Evolutionary conservation across 129 eudicot species (phyloP).

Genomic region (Daucus carota): DH1_v3.0 NC_030385.2:45653501-45654000

Average conservation of each 20-base stretch:
- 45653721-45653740: slow-evolving; percentile 52
- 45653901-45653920: background rate
- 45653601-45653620: slow-evolving; percentile 28
- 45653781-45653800: background rate
- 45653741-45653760: background rate
- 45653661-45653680: slow-evolving; percentile 23
- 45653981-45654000: background rate
- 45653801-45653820: background rate
- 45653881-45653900: background rate
- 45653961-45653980: slow-evolving; percentile 9
- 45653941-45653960: background rate
- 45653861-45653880: background rate
- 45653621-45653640: slow-evolving; percentile 17
- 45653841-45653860: background rate
- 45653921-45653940: background rate
- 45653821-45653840: background rate
- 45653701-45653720: slow-evolving; percentile 54
- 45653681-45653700: slow-evolving; percentile 54
- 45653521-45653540: slow-evolving; percentile 64
- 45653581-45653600: slow-evolving; percentile 61
- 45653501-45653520: slow-evolving; percentile 57
- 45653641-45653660: slow-evolving; percentile 18
- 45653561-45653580: slow-evolving; percentile 44
- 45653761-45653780: background rate
- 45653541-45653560: slow-evolving; percentile 63